Percentiles rank a stretch among this genome's conserved stretches.
These are phyloP conservation scores for Naumovozyma baii DNA, from an alignment of 805 yeast genomes.

Conservation along the genomic window DNA sequence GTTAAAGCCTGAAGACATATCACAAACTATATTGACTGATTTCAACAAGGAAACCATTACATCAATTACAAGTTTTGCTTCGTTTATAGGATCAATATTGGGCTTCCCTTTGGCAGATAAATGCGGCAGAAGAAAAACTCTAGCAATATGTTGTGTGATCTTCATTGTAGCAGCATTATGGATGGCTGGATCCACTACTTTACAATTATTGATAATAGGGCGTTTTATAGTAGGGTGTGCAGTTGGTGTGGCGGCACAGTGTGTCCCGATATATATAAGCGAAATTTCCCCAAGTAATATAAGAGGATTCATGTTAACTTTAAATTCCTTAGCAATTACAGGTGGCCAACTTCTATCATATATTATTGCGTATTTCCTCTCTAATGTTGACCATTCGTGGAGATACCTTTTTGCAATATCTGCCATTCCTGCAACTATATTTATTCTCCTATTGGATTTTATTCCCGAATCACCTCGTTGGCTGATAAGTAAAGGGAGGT, in stretches of 20 bases:
- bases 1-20: conserved; percentile 33
- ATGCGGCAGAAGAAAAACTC: conserved; percentile 34
- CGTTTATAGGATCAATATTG: conserved; percentile 41
- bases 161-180: conserved; percentile 42
- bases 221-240: conserved; percentile 61
- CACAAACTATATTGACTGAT: conserved; percentile 26
- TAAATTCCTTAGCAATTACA: conserved; percentile 38
- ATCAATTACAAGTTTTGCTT: conserved; percentile 44
- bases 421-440: conserved; percentile 35
- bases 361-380: conserved; percentile 21
- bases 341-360: conserved; percentile 43
- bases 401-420: conserved; percentile 33
- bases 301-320: conserved; percentile 33
- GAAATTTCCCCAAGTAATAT: conserved; percentile 39
- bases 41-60: conserved; percentile 35
- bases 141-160: conserved; percentile 36
- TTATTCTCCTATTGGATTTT: conserved; percentile 30
- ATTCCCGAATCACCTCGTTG: conserved; percentile 47
- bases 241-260: conserved; percentile 62
- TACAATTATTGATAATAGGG: conserved; percentile 41
- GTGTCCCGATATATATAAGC: conserved; percentile 50
- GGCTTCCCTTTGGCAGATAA: conserved; percentile 45
- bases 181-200: conserved; percentile 34
- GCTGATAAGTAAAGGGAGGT: conserved; percentile 29
- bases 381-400: conserved; percentile 26